phyloP scores from a whole-genome alignment of 495 filamentous ascomycete species.

The Astrothelium macrocarpum region DNA sequence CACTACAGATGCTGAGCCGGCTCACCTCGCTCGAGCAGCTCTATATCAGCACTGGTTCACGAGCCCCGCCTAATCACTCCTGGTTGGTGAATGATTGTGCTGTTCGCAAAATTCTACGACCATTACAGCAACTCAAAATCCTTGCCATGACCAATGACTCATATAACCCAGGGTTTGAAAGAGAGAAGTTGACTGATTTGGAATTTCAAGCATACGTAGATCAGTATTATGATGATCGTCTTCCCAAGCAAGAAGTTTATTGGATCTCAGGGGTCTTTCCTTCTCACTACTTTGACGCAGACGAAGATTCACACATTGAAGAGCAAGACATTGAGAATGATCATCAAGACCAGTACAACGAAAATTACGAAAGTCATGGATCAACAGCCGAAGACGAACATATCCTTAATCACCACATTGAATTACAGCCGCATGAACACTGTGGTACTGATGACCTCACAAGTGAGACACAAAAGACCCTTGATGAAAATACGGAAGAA shows the following conservation, averaged over 20 bases:
- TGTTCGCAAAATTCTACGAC: background rate
- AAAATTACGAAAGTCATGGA: background rate
- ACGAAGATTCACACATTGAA: background rate
- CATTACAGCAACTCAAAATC: background rate
- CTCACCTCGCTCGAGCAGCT: background rate
- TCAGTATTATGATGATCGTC: background rate
- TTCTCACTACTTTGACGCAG: too few species aligned
- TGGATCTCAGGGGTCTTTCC: background rate
- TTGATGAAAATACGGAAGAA: background rate
- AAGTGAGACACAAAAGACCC: background rate
- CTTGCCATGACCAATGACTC: background rate
- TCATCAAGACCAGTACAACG: background rate
- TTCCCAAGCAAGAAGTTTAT: background rate
- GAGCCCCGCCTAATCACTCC: background rate
- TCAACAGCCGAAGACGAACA: background rate
- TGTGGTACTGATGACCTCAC: background rate
- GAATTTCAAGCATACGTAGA: background rate
- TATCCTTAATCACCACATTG: background rate
- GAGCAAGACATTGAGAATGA: background rate
- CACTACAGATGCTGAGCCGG: background rate
- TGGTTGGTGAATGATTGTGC: background rate
- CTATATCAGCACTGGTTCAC: background rate
- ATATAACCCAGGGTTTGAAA: background rate
- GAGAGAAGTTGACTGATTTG: background rate
- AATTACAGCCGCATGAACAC: background rate